phyloP scores from a whole-genome alignment of 129 eudicot species.

The Tagetes erecta region DNA sequence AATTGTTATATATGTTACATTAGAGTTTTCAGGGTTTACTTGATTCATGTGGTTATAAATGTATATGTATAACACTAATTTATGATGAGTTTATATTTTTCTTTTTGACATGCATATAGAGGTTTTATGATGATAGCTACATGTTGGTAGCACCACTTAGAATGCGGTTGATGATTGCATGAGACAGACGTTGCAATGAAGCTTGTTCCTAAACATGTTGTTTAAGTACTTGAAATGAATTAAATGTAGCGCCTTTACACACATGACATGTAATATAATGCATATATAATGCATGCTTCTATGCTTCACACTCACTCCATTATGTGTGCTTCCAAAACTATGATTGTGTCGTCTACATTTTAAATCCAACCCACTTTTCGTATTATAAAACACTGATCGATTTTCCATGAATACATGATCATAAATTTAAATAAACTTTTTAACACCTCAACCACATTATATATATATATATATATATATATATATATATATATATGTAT shows the following conservation, averaged over 20 bases:
- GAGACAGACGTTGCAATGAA: slow-evolving; percentile 19
- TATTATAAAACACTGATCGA: not conserved
- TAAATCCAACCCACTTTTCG: not conserved
- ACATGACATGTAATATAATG: not conserved
- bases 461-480: not conserved
- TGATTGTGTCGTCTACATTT: slow-evolving; percentile 9
- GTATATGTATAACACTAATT: not conserved
- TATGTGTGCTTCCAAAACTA: slow-evolving; percentile 9
- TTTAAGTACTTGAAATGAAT: slow-evolving; percentile 10
- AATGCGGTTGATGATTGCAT: slow-evolving; percentile 21
- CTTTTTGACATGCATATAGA: not conserved
- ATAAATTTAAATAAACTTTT: too few relatives aligned
- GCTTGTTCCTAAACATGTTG: slow-evolving; percentile 12
- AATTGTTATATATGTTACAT: too few relatives aligned
- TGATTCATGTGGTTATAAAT: too few relatives aligned
- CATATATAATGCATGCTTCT: slow-evolving; percentile 12
- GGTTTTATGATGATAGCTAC: slow-evolving; percentile 19
- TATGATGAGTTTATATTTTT: not conserved
- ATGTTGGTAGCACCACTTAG: not conserved
- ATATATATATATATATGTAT: not conserved
- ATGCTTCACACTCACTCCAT: slow-evolving; percentile 17
- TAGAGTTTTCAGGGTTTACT: too few relatives aligned
- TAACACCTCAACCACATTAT: not conserved
- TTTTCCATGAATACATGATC: not conserved
- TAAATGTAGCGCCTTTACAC: slow-evolving; percentile 5